phyloP scores from a whole-genome alignment of 257 asterid species.

The Cordia subcordata region DNA sequence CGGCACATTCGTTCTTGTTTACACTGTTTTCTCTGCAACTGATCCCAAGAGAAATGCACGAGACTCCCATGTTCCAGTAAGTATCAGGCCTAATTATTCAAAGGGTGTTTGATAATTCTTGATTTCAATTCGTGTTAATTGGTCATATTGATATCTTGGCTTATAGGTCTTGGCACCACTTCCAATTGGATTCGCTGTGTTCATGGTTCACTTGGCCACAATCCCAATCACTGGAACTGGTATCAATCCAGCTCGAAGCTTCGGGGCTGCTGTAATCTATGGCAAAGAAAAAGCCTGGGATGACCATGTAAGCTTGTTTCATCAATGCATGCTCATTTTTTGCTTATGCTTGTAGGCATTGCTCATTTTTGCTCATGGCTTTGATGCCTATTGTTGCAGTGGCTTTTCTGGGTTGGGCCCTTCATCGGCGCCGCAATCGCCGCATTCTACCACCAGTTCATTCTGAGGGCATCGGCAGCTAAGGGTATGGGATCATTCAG shows the following conservation, averaged over 20 bases:
- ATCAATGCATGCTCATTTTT: too few relatives aligned
- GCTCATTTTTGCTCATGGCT: neutral
- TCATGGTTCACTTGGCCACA: constrained; percentile 80
- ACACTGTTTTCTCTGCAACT: too few relatives aligned
- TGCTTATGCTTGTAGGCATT: neutral
- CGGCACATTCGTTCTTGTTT: too few relatives aligned
- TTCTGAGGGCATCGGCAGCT: constrained; percentile 65
- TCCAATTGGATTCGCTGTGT: constrained; percentile 77
- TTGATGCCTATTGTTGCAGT: constrained; percentile 23
- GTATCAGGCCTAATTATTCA: constrained; percentile 2
- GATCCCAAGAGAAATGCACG: too few relatives aligned
- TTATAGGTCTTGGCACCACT: constrained; percentile 73
- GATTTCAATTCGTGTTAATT: neutral
- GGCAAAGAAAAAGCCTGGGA: constrained; percentile 59
- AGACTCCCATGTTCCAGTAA: constrained; percentile 77
- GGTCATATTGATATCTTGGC: neutral
- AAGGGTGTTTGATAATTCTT: neutral
- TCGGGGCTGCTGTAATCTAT: constrained; percentile 69
- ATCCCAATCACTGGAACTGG: too few relatives aligned
- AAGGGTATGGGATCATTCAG: constrained; percentile 76
- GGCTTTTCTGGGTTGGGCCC: constrained; percentile 94
- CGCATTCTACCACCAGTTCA: constrained; percentile 62
- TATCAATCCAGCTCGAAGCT: constrained; percentile 75
- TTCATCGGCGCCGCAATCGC: constrained; percentile 79
- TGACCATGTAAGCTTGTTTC: constrained; percentile 43